phyloP scores from a whole-genome alignment of 805 yeast genomes.

The Ogataea paraovalis region DNA sequence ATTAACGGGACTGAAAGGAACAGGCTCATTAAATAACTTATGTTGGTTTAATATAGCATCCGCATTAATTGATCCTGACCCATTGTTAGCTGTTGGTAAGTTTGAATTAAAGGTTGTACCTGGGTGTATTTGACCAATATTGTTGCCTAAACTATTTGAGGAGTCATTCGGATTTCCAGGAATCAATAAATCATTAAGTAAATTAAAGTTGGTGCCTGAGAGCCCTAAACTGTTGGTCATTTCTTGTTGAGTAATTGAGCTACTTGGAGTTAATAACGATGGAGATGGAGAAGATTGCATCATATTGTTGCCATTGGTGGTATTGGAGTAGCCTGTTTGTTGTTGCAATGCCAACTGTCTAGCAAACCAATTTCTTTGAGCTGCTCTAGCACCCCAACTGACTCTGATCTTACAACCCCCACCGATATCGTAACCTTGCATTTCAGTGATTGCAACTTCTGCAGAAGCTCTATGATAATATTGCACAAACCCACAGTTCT shows the following conservation, averaged over 20 bases:
- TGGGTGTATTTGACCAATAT: background rate
- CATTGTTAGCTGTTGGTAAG: background rate
- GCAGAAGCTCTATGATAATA: slow-evolving; percentile 75
- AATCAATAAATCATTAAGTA: slow-evolving; percentile 20
- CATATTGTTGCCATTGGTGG: background rate
- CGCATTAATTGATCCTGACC: background rate
- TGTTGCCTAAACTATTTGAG: background rate
- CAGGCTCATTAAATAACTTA: slow-evolving; percentile 22
- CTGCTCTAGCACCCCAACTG: slow-evolving; percentile 79
- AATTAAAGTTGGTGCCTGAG: slow-evolving; percentile 18
- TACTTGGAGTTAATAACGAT: background rate
- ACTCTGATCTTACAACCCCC: slow-evolving; percentile 74
- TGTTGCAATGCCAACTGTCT: slow-evolving; percentile 32
- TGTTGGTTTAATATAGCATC: slow-evolving; percentile 16
- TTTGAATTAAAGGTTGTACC: no score
- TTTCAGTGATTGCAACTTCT: slow-evolving; percentile 75
- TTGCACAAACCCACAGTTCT: slow-evolving; percentile 82
- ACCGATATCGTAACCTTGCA: slow-evolving; percentile 86
- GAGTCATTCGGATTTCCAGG: slow-evolving; percentile 4
- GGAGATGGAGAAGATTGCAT: slow-evolving; percentile 6
- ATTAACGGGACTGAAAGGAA: slow-evolving; percentile 24
- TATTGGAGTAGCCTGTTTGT: slow-evolving; percentile 6
- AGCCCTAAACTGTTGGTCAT: slow-evolving; percentile 24
- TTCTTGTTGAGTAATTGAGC: slow-evolving; percentile 9
- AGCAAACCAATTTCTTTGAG: slow-evolving; percentile 34